phyloP scores from a whole-genome alignment of 2,329 filamentous ascomycete species.

The Alternaria infectoria region DNA sequence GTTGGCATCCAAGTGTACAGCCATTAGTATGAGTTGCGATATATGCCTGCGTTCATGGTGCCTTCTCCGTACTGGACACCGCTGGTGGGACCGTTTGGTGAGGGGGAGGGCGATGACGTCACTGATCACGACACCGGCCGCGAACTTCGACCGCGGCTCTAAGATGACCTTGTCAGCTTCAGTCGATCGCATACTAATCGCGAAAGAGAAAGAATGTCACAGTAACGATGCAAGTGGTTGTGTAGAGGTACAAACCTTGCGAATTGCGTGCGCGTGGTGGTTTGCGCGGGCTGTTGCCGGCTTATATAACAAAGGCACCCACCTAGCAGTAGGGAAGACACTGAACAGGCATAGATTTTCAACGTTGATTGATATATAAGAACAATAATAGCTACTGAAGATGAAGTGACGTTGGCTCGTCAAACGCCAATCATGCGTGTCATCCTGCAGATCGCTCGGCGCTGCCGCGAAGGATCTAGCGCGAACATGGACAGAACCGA shows the following conservation, averaged over 20 bases:
- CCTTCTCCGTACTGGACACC: background rate
- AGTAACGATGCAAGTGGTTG: background rate
- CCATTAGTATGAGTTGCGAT: background rate
- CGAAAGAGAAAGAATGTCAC: background rate
- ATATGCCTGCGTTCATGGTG: background rate
- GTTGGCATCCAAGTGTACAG: background rate
- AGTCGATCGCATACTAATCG: fast-evolving
- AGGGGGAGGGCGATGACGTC: background rate
- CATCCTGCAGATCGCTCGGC: background rate
- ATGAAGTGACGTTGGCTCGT: background rate
- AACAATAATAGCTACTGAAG: background rate
- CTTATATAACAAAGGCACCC: background rate
- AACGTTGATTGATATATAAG: background rate
- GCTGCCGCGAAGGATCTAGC: background rate
- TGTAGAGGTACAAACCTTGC: background rate
- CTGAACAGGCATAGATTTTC: background rate
- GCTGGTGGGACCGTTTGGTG: background rate
- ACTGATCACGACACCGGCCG: background rate
- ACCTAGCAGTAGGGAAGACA: fast-evolving
- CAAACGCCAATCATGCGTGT: background rate
- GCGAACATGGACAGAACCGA: background rate
- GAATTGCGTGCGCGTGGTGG: background rate
- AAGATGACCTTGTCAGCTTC: background rate
- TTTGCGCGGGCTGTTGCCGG: background rate
- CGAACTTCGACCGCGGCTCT: too few species aligned